These are phyloP conservation scores for Sordaria brevicollis DNA, from an alignment of 495 filamentous ascomycete species.

Conservation along the genomic window DNA sequence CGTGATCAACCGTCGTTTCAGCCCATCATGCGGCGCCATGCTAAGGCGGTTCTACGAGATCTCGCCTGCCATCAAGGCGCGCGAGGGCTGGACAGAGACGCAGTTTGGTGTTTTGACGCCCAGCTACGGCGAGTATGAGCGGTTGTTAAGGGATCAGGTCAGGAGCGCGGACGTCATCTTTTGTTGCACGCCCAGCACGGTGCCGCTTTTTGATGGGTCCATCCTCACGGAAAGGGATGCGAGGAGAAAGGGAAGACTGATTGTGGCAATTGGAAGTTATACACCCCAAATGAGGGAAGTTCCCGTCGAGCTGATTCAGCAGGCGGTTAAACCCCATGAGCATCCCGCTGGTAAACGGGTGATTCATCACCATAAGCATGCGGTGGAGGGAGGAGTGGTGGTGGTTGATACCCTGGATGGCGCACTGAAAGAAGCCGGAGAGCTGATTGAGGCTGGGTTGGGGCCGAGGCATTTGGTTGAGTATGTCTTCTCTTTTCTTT, in stretches of 20 bases:
- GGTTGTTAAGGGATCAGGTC: slow-evolving; percentile 56
- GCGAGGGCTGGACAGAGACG: slow-evolving; percentile 45
- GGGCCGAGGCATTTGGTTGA: slow-evolving; percentile 67
- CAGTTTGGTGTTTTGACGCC: slow-evolving; percentile 63
- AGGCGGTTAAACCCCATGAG: slow-evolving; percentile 48
- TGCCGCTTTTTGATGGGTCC: slow-evolving; percentile 38
- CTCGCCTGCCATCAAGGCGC: slow-evolving; percentile 37
- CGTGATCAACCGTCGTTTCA: slow-evolving; percentile 61
- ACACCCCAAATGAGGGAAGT: slow-evolving; percentile 79
- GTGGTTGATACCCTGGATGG: slow-evolving; percentile 76
- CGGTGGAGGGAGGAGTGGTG: slow-evolving; percentile 60
- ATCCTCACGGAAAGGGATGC: slow-evolving; percentile 58
- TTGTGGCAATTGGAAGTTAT: slow-evolving; percentile 77
- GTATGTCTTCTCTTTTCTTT: slow-evolving; percentile 17
- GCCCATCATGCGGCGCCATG: slow-evolving; percentile 43
- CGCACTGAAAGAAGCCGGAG: slow-evolving; percentile 77
- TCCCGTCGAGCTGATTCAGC: slow-evolving; percentile 59
- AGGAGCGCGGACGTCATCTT: slow-evolving; percentile 67
- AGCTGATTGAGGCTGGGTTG: slow-evolving; percentile 72
- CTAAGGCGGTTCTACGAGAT: slow-evolving; percentile 48
- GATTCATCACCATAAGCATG: slow-evolving; percentile 33
- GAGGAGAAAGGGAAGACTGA: slow-evolving; percentile 62
- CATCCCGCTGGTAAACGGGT: slow-evolving; percentile 48
- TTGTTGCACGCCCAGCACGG: slow-evolving; percentile 47
- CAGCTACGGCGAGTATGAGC: slow-evolving; percentile 58